phyloP scores from a whole-genome alignment of 2,329 filamentous ascomycete genomes.

The Elsinoe ampelina region DNA sequence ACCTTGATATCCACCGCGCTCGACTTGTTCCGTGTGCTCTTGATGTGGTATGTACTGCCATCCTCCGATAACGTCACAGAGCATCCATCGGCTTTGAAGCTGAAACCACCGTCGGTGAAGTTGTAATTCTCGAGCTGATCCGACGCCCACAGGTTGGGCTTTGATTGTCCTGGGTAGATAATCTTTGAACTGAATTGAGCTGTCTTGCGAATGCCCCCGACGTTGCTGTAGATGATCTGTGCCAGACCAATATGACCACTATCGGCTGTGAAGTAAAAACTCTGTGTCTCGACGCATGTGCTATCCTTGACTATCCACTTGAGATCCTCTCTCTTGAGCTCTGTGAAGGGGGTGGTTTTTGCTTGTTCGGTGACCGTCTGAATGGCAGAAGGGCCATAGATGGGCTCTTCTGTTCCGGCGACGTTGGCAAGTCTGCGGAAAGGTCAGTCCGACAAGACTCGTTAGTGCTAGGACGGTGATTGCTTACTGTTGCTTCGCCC shows the following conservation, averaged over 20 bases:
- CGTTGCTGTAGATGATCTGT: slow-evolving; percentile 96
- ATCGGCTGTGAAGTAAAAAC: slow-evolving; percentile 80
- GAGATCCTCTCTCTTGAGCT: slow-evolving; percentile 66
- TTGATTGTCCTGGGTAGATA: slow-evolving; percentile 61
- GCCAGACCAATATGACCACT: slow-evolving; percentile 66
- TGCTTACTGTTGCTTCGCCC: slow-evolving; percentile 82
- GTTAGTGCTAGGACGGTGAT: slow-evolving; percentile 13
- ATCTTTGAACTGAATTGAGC: slow-evolving; percentile 92
- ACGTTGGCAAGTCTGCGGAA: slow-evolving; percentile 55
- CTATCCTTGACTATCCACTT: slow-evolving; percentile 74
- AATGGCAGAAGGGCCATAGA: slow-evolving; percentile 85
- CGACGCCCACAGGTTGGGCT: slow-evolving; percentile 73
- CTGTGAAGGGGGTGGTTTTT: slow-evolving; percentile 67
- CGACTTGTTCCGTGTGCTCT: slow-evolving; percentile 73
- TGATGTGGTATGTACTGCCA: slow-evolving; percentile 74
- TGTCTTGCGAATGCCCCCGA: slow-evolving; percentile 83
- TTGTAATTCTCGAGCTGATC: slow-evolving; percentile 68
- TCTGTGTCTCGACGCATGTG: slow-evolving; percentile 90
- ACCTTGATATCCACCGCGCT: slow-evolving; percentile 81
- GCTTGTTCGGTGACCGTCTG: slow-evolving; percentile 76
- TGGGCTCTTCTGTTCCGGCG: slow-evolving; percentile 90
- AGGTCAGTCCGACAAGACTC: slow-evolving; percentile 14
- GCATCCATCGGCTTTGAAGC: slow-evolving; percentile 78
- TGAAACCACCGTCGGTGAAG: slow-evolving; percentile 74
- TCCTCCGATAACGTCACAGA: slow-evolving; percentile 80